Conservation (phyloP, 2,329 filamentous ascomycete species). For the Aspergillus sp. region DNA sequence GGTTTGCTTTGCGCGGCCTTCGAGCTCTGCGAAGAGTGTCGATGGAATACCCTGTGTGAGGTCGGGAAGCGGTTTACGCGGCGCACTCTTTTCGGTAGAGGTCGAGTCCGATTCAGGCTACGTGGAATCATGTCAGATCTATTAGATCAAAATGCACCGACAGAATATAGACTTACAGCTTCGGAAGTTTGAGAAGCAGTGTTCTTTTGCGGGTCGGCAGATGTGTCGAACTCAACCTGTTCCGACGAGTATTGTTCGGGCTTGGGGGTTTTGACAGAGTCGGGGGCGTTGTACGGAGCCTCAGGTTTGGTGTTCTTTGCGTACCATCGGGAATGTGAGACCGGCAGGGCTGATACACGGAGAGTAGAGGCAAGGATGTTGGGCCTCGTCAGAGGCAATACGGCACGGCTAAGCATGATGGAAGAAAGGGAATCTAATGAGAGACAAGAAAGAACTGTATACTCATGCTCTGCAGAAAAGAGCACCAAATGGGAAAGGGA, state of each 20-base stretch:
- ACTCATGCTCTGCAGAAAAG: conserved; percentile 15
- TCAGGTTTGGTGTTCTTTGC: conserved; percentile 31
- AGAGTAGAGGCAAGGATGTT: conserved; percentile 31
- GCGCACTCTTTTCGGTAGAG: conserved; percentile 22
- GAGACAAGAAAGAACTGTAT: conserved; percentile 6
- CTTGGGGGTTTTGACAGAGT: conserved; percentile 24
- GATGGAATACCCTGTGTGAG: conserved; percentile 93
- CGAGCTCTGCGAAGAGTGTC: conserved; percentile 74
- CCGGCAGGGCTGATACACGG: conserved; percentile 28
- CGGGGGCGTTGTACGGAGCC: conserved; percentile 30
- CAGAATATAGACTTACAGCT: conserved; percentile 19
- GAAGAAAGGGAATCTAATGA: conserved; percentile 10
- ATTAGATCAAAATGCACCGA: conserved; percentile 1
- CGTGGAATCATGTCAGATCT: conserved; percentile 6
- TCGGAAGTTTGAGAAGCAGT: conserved; percentile 22
- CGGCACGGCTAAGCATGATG: conserved; percentile 41
- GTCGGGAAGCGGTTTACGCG: conserved; percentile 73
- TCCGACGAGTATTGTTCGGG: conserved; percentile 27
- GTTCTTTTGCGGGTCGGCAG: conserved; percentile 26
- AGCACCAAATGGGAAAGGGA: neutral
- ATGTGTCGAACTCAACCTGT: conserved; percentile 35
- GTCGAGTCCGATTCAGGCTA: conserved; percentile 37
- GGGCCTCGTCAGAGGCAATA: conserved; percentile 41
- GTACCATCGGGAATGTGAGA: conserved; percentile 34
- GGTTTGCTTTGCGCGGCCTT: conserved; percentile 36